These are phyloP conservation scores for Hyaloperonospora arabidopsidis DNA, from an alignment of 352 stramenopile species.

Conservation along the genomic window DNA sequence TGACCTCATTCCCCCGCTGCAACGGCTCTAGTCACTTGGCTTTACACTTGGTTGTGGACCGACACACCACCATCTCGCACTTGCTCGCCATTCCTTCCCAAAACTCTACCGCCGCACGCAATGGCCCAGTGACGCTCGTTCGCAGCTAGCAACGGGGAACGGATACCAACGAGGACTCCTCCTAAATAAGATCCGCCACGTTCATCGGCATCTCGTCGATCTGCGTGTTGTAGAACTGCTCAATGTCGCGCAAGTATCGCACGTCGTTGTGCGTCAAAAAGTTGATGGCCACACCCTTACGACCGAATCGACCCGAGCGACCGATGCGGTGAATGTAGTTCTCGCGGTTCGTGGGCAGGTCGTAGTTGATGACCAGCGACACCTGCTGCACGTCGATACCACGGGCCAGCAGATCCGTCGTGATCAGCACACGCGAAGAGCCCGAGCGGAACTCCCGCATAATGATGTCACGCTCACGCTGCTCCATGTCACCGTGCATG, in stretches of 20 bases:
- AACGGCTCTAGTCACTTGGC: conserved; percentile 32
- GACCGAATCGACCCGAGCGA: conserved; percentile 98
- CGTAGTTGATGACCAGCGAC: conserved; percentile 98
- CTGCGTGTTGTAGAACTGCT: conserved; percentile 99
- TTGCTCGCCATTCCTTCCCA: conserved; percentile 24
- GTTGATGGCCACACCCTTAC: conserved; percentile 99
- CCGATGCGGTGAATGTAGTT: conserved; percentile 99
- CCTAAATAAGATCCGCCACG: conserved; percentile 98
- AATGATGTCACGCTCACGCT: conserved; percentile 98
- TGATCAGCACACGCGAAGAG: conserved; percentile 98
- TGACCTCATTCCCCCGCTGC: conserved; percentile 11
- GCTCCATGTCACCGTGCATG: conserved; percentile 99
- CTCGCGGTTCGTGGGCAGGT: conserved; percentile 98
- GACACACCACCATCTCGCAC: conserved; percentile 27
- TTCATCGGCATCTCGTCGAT: conserved; percentile 99
- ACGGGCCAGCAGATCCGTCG: conserved; percentile 97
- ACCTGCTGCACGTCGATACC: conserved; percentile 99
- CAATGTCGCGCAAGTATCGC: conserved; percentile 98
- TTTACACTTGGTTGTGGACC: conserved; percentile 27
- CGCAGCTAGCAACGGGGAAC: conserved; percentile 16
- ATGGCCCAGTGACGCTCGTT: conserved; percentile 8
- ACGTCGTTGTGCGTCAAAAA: conserved; percentile 98
- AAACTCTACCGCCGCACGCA: conserved; percentile 3
- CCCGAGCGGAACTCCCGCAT: conserved; percentile 99
- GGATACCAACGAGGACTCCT: conserved; percentile 41